These are phyloP conservation scores for Candolleomyces eurysporus DNA, from an alignment of 768 basidiomycete species.

Conservation along the genomic window DNA sequence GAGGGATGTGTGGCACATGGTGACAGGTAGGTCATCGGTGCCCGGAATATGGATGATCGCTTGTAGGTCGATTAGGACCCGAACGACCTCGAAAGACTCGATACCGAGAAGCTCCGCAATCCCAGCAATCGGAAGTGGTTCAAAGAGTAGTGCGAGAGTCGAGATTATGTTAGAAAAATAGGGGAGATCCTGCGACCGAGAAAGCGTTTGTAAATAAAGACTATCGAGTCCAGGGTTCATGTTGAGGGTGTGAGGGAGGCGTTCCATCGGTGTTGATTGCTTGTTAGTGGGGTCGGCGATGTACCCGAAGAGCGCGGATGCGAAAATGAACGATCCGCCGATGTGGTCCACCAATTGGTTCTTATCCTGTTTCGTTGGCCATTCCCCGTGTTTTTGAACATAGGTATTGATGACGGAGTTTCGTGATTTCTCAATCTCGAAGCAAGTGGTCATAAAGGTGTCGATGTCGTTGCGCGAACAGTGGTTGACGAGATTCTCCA, in stretches of 20 bases:
- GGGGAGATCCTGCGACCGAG: not conserved
- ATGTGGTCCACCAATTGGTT: not conserved
- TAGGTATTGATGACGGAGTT: not conserved
- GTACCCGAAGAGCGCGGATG: not conserved
- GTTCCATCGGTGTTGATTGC: not conserved
- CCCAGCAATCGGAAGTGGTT: not conserved
- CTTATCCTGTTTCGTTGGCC: not conserved
- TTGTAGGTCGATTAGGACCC: not conserved
- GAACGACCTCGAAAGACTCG: not conserved
- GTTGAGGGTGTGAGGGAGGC: not conserved
- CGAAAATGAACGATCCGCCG: conserved; percentile 20
- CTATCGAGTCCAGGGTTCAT: not conserved
- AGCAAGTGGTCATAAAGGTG: not conserved
- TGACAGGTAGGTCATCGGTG: not conserved
- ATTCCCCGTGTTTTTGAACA: not conserved
- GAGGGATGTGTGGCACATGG: not conserved
- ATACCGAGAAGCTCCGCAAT: not conserved
- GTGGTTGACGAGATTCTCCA: not conserved
- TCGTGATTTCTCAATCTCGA: not conserved
- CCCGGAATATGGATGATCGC: not conserved
- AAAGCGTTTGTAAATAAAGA: not conserved
- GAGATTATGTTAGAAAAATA: not conserved
- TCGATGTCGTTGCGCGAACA: not conserved
- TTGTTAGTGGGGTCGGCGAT: not conserved
- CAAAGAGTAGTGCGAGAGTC: not conserved